These are phyloP conservation scores for Oryza punctata DNA, from an alignment of 176 grass and related monocot species.

Conservation along the genomic window DNA sequence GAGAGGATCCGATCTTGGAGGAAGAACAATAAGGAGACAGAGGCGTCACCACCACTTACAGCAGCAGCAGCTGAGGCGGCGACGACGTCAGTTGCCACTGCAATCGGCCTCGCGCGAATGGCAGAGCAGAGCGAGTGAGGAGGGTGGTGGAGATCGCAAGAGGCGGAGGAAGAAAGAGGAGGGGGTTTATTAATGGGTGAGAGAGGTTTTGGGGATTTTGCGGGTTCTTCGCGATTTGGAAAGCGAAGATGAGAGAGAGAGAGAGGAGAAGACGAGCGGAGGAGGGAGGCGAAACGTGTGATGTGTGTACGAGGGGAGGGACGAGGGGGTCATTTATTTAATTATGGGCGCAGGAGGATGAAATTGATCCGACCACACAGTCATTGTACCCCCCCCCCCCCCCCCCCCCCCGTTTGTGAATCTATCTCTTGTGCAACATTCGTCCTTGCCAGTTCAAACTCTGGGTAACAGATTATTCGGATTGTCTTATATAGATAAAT, in stretches of 20 bases:
- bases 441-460: no score
- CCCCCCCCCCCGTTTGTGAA: no score
- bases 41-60: not conserved
- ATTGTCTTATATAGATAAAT: no score
- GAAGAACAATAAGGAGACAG: not conserved
- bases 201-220: not conserved
- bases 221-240: not conserved
- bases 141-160: no score
- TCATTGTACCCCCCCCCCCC: not conserved
- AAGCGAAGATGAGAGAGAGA: no score
- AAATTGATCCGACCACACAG: not conserved
- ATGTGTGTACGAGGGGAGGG: not conserved
- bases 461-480: no score
- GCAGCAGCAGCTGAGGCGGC: not conserved
- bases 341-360: not conserved
- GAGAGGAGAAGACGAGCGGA: not conserved
- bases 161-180: not conserved
- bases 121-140: not conserved
- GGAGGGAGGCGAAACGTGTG: slow-evolving; percentile 34
- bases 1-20: not conserved
- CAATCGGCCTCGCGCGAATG: not conserved
- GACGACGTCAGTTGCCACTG: not conserved
- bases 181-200: slow-evolving; percentile 8
- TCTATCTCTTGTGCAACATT: no score
- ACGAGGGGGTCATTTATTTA: not conserved